Evolutionary conservation across 2,329 filamentous ascomycete genomes (phyloP).

Genomic region (Nemania abortiva): DNA sequence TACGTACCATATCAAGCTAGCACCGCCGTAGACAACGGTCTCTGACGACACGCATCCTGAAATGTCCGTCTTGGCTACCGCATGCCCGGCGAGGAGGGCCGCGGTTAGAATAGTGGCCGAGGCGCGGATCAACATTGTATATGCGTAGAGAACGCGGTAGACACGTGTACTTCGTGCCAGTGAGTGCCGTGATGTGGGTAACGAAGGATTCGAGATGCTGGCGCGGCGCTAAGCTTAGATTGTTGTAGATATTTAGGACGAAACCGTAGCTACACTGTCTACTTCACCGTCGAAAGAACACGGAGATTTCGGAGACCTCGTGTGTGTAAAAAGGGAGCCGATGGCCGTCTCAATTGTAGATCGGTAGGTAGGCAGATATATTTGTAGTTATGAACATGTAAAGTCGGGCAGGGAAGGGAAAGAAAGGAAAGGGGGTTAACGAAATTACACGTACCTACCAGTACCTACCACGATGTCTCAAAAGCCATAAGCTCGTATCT

Average conservation of each 20-base stretch:
- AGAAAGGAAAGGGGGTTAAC: conserved; percentile 10
- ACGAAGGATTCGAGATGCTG: neutral
- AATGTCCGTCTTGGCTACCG: conserved; percentile 60
- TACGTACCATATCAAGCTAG: conserved; percentile 69
- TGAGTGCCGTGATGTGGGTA: neutral
- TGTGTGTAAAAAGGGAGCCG: conserved; percentile 19
- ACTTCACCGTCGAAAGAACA: neutral
- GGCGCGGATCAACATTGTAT: conserved; percentile 28
- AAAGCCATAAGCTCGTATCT: neutral
- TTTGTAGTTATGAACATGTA: neutral
- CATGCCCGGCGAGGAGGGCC: conserved; percentile 49
- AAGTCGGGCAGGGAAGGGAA: neutral
- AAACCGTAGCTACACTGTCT: neutral
- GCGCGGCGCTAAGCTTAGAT: neutral
- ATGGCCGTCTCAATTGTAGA: neutral
- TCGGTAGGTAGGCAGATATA: neutral
- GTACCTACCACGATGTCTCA: neutral
- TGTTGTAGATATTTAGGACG: neutral
- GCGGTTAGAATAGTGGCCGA: conserved; percentile 31
- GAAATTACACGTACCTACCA: neutral
- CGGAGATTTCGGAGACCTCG: neutral
- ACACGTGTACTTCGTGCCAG: neutral
- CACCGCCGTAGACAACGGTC: conserved; percentile 54
- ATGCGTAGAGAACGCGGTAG: neutral
- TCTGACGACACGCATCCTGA: conserved; percentile 58